Evolutionary conservation across 148 eudicot genomes (phyloP).

Genomic region (Suaeda aralocaspica): DNA sequence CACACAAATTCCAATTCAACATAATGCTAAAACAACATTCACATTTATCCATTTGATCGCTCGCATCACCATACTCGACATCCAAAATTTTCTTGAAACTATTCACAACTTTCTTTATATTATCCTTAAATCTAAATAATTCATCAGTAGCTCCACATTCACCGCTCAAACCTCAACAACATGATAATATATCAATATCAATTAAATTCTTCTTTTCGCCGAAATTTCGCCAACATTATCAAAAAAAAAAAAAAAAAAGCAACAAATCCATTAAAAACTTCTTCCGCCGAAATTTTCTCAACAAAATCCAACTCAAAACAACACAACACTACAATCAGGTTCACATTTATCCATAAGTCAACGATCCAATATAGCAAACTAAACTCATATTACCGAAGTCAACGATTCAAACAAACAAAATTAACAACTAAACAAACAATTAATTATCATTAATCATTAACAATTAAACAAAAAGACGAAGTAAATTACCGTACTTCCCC

Average conservation of each 20-base stretch:
- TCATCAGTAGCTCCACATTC: too few relatives aligned
- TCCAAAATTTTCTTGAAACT: too few relatives aligned
- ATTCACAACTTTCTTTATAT: too few relatives aligned
- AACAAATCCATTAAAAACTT: neutral
- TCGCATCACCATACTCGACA: too few relatives aligned
- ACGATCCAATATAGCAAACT: neutral
- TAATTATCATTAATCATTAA: neutral
- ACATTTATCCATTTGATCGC: neutral
- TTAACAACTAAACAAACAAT: too few relatives aligned
- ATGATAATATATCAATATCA: too few relatives aligned
- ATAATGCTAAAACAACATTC: neutral
- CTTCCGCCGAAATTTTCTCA: neutral
- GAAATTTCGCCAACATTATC: too few relatives aligned
- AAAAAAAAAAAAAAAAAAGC: too few relatives aligned
- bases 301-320: neutral
- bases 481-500: slow-evolving; percentile 91
- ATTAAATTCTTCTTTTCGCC: too few relatives aligned
- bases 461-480: neutral
- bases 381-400: neutral
- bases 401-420: neutral
- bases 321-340: neutral
- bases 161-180: too few relatives aligned
- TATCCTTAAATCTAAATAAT: too few relatives aligned
- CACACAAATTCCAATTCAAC: too few relatives aligned
- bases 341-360: neutral